phyloP scores from a whole-genome alignment of 441 rosid species.

The Croton setiger region DNA sequence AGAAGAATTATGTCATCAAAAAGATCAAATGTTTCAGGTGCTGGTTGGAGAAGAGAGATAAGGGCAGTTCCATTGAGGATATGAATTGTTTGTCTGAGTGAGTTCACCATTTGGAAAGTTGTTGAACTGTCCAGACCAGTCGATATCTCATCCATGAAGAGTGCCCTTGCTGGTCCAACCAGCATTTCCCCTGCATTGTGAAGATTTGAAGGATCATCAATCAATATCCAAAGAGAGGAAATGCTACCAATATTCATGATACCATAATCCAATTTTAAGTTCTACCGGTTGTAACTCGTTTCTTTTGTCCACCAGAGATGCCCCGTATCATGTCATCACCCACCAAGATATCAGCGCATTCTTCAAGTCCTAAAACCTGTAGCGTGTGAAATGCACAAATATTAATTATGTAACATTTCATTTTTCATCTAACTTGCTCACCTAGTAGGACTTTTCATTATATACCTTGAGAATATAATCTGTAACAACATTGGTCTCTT shows the following conservation, averaged over 20 bases:
- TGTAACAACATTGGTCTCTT: conserved; percentile 49
- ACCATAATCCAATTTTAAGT: neutral
- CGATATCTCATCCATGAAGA: conserved; percentile 79
- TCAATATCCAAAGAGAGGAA: neutral
- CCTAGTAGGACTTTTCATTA: neutral
- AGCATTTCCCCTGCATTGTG: conserved; percentile 61
- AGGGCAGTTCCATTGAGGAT: conserved; percentile 59
- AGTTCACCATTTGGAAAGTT: conserved; percentile 60
- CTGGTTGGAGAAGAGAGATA: conserved; percentile 83
- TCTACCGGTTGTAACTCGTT: conserved; percentile 61
- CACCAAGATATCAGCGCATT: conserved; percentile 56
- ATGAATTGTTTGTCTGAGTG: conserved; percentile 52
- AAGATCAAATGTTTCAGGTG: conserved; percentile 78
- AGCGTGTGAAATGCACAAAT: neutral
- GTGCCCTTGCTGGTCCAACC: conserved; percentile 60
- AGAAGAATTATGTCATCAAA: conserved; percentile 72
- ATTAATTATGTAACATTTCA: neutral
- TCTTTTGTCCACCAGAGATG: conserved; percentile 63
- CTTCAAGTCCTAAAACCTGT: conserved; percentile 65
- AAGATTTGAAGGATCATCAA: neutral
- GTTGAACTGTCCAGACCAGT: conserved; percentile 76
- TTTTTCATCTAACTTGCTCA: neutral
- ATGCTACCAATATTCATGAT: neutral
- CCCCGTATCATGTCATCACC: conserved; percentile 69
- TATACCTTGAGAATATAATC: conserved; percentile 59